phyloP scores from a whole-genome alignment of 2,329 filamentous ascomycete species.

The Fusarium odoratissimum region DNA sequence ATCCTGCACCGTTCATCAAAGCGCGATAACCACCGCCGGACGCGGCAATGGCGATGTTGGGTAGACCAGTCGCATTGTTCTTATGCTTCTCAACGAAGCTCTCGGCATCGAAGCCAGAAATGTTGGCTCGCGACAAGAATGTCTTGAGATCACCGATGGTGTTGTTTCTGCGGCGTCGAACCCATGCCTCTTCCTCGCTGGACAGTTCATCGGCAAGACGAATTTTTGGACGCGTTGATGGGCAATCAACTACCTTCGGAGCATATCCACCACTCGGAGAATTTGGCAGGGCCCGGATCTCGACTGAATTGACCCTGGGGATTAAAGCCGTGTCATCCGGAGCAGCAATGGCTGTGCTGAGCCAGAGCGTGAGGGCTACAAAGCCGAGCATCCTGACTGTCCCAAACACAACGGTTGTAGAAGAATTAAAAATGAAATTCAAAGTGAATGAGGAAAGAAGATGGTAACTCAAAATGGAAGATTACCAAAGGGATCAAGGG shows the following conservation, averaged over 20 bases:
- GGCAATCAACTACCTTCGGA: constrained; percentile 76
- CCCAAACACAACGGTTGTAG: accelerated
- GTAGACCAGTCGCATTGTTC: constrained; percentile 51
- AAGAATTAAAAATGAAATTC: neutral
- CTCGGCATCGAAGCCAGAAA: constrained; percentile 78
- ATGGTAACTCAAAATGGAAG: too few relatives aligned
- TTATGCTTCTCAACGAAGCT: constrained; percentile 68
- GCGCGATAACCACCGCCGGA: constrained; percentile 90
- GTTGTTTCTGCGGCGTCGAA: constrained; percentile 75
- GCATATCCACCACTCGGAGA: constrained; percentile 63
- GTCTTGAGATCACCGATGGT: constrained; percentile 79
- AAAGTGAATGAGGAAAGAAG: neutral
- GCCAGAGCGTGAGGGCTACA: neutral
- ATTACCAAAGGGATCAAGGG: neutral
- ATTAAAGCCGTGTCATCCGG: constrained; percentile 3
- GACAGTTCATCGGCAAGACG: constrained; percentile 73
- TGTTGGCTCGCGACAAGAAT: constrained; percentile 77
- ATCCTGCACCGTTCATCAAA: constrained; percentile 84
- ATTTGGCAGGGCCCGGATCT: constrained; percentile 11
- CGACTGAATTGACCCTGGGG: neutral
- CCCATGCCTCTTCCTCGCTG: constrained; percentile 77
- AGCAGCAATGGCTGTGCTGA: neutral
- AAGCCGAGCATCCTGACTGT: neutral
- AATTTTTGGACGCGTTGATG: constrained; percentile 73
- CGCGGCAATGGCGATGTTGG: constrained; percentile 78